Percentiles rank a stretch among this genome's conserved stretches.
Evolutionary conservation across 2,329 filamentous ascomycete genomes (phyloP).

Genomic region (Conoideocrella luteorostrata): DNA sequence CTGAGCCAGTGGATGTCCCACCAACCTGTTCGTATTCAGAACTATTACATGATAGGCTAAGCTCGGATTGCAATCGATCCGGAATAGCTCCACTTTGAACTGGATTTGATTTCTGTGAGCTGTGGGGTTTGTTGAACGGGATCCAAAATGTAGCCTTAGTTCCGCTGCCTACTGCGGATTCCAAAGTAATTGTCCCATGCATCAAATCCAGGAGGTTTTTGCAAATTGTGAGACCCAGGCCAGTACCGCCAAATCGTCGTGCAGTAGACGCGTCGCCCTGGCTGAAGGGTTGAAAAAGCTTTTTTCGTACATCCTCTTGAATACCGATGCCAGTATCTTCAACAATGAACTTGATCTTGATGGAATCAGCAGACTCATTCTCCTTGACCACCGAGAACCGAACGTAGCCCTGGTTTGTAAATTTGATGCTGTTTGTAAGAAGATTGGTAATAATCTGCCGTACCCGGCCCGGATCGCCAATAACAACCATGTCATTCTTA

Average conservation of each 20-base stretch:
- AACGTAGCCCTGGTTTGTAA: slow-evolving; percentile 63
- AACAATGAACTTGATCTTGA: slow-evolving; percentile 64
- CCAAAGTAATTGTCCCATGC: slow-evolving; percentile 66
- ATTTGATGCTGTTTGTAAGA: slow-evolving; percentile 71
- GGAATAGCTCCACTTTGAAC: slow-evolving; percentile 59
- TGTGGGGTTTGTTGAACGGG: slow-evolving; percentile 65
- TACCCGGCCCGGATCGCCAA: slow-evolving; percentile 78
- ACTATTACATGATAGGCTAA: slow-evolving; percentile 60
- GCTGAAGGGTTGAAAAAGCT: slow-evolving; percentile 73
- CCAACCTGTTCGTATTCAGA: slow-evolving; percentile 53
- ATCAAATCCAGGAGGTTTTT: slow-evolving; percentile 77
- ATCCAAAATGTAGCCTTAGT: slow-evolving; percentile 74
- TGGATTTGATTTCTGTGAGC: slow-evolving; percentile 38
- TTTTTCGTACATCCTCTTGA: slow-evolving; percentile 66
- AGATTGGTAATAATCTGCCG: slow-evolving; percentile 80
- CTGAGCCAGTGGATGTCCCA: slow-evolving; percentile 30
- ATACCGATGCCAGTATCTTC: slow-evolving; percentile 79
- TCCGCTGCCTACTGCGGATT: slow-evolving; percentile 60
- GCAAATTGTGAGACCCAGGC: slow-evolving; percentile 71
- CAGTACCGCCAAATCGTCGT: slow-evolving; percentile 71
- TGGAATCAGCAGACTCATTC: slow-evolving; percentile 55
- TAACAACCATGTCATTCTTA: slow-evolving; percentile 64
- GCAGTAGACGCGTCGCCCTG: slow-evolving; percentile 78
- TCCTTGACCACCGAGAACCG: slow-evolving; percentile 59
- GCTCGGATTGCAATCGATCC: slow-evolving; percentile 58